Conservation (phyloP, 2,329 filamentous ascomycete species). For the Phoma herbarum region DNA sequence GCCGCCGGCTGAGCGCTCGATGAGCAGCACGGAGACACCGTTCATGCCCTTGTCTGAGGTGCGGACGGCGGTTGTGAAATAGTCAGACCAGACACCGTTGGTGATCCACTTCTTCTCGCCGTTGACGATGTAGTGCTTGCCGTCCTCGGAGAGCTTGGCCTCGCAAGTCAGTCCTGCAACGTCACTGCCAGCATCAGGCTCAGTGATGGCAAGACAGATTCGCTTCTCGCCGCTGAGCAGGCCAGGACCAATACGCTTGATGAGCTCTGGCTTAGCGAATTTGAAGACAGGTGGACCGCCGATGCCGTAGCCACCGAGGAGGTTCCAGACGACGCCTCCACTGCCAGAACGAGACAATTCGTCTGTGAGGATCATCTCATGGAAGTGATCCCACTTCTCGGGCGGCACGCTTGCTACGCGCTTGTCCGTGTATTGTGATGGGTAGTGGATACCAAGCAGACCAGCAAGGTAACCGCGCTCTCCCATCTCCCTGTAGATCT, state of each 20-base stretch:
- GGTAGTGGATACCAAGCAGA: slow-evolving; percentile 84
- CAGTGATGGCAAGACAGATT: slow-evolving; percentile 96
- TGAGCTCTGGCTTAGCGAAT: slow-evolving; percentile 84
- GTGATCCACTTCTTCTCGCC: slow-evolving; percentile 99
- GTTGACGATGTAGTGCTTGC: slow-evolving; percentile 99
- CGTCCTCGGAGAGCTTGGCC: slow-evolving; percentile 92
- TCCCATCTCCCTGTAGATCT: slow-evolving; percentile 96
- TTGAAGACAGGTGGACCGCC: slow-evolving; percentile 91
- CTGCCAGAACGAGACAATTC: slow-evolving; percentile 89
- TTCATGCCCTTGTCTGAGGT: slow-evolving; percentile 92
- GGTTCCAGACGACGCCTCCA: slow-evolving; percentile 95
- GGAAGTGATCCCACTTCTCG: slow-evolving; percentile 98
- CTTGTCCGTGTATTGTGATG: slow-evolving; percentile 75
- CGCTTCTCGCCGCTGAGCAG: slow-evolving; percentile 94
- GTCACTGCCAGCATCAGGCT: slow-evolving; percentile 89
- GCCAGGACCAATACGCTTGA: slow-evolving; percentile 86
- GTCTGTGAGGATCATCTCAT: slow-evolving; percentile 94
- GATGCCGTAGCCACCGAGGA: slow-evolving; percentile 96
- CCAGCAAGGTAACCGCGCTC: slow-evolving; percentile 93
- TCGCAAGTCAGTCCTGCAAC: slow-evolving; percentile 96
- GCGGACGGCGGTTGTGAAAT: slow-evolving; percentile 96
- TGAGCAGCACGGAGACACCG: slow-evolving; percentile 87
- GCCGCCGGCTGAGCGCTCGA: slow-evolving; percentile 84
- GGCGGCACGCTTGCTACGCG: slow-evolving; percentile 78
- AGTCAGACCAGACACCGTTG: slow-evolving; percentile 95